These are phyloP conservation scores for Yamadazyma siamensis DNA, from an alignment of 1,139 yeast genomes.

Conservation along the genomic window DNA sequence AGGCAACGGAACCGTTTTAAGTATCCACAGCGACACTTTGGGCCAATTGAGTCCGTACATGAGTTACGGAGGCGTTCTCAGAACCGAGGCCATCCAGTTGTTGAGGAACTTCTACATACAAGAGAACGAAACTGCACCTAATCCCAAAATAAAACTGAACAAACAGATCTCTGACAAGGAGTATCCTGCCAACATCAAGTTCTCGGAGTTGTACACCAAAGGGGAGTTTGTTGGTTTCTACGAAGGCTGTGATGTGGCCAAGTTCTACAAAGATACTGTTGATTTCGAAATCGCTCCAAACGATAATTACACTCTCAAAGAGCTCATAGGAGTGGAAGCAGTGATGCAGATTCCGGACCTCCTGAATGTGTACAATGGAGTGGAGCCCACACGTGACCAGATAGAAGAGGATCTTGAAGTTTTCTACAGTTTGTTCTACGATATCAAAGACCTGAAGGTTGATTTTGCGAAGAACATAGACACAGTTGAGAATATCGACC, in stretches of 20 bases:
- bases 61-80: slow-evolving; percentile 72
- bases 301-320: slow-evolving; percentile 20
- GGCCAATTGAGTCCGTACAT: slow-evolving; percentile 28
- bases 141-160: slow-evolving; percentile 70
- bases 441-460: slow-evolving; percentile 23
- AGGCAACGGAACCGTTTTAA: slow-evolving; percentile 86
- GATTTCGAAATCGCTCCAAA: slow-evolving; percentile 31
- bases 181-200: slow-evolving; percentile 48
- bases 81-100: slow-evolving; percentile 80
- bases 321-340: slow-evolving; percentile 17
- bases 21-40: slow-evolving; percentile 49
- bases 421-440: slow-evolving; percentile 31
- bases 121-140: slow-evolving; percentile 84
- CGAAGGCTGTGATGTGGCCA: slow-evolving; percentile 21
- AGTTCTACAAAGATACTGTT: slow-evolving; percentile 9
- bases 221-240: slow-evolving; percentile 26
- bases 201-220: slow-evolving; percentile 17
- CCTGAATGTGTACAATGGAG: slow-evolving; percentile 11
- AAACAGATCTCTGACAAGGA: slow-evolving; percentile 65
- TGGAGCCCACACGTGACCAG: too few relatives aligned
- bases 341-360: slow-evolving; percentile 22
- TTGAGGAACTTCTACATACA: slow-evolving; percentile 78
- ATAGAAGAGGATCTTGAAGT: slow-evolving; percentile 18
- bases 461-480: slow-evolving; percentile 20
- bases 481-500: slow-evolving; percentile 12